Evolutionary conservation across 1,284 basidiomycete species (phyloP), one percentile per base, ranked within the genome.

Genomic region (Heliocybe sulcata): DNA sequence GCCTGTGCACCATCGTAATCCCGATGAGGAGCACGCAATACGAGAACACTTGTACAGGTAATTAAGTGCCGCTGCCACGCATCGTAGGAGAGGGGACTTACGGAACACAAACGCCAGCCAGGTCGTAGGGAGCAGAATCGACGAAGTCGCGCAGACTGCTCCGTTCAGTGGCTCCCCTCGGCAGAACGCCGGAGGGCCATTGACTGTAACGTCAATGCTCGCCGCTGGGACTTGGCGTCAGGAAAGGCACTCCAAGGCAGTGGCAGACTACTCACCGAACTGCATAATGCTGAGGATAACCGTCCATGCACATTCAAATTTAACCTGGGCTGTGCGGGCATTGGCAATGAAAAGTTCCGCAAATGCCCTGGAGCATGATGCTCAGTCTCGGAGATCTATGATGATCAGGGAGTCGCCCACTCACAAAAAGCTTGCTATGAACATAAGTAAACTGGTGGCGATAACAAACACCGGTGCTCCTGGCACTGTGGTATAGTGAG

Each of bases 1-100:
- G 60, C 35, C 68, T 63, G 58, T 86, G 83, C 2, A 71, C 64
- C 55, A 76, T 64, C 16, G 75, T 63, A 42, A 73, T 64, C 55
- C 79, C 66, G 58, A 77, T 70, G 26, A 87, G 65, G 1, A 71
- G 63, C 58, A 85, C 69, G 62, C 80, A 82, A 60, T 87, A 84
- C 10, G 73, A 61, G 16, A 82, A 62, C 42, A 77, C 84, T 87
- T 31, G 54, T 8, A 26, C 4, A 26, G 27, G 33, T 45, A 22
- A 51, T 59, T 56, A 22, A 16, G 23, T 26, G 22, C 10, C 45
- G 42, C 48, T 26, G 23, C 35, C 23, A 22, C 19, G 47, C 27
- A 49, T 48, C 16, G 45, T 25, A 10, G 35, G 23, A 26, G 22
- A 26, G 20, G 8, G 22, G 45, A 72, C 82, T 57, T 64, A 86